Percentiles rank a stretch among this genome's conserved stretches.
Evolutionary conservation across 106 monocot genomes (phyloP).

Genomic region (Triglochin maritima): DNA sequence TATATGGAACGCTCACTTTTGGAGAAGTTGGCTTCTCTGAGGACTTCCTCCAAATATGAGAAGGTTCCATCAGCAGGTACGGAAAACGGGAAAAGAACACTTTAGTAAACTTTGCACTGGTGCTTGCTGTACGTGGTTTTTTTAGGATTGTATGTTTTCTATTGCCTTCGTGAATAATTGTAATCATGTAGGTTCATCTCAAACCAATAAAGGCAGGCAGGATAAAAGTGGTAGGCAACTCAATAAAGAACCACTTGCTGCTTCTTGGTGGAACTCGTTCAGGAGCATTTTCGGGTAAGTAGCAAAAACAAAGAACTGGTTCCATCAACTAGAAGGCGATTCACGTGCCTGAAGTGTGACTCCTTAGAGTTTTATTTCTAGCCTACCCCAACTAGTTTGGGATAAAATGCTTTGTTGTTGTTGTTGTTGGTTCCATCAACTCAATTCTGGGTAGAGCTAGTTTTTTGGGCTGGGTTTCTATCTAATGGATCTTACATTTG

Average conservation of each 20-base stretch:
- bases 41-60: slow-evolving; percentile 11
- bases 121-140: too few relatives aligned
- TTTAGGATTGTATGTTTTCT: too few relatives aligned
- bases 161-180: slow-evolving; percentile 1
- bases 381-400: too few relatives aligned
- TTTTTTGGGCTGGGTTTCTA: not conserved
- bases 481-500: too few relatives aligned
- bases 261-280: slow-evolving; percentile 37
- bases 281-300: slow-evolving; percentile 65
- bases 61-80: slow-evolving; percentile 24
- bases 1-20: slow-evolving; percentile 41
- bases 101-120: too few relatives aligned
- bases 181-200: slow-evolving; percentile 8
- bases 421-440: too few relatives aligned
- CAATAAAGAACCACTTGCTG: slow-evolving; percentile 5
- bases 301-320: not conserved
- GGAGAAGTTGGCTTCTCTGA: slow-evolving; percentile 49
- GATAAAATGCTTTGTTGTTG: too few relatives aligned
- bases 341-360: too few relatives aligned
- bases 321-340: too few relatives aligned
- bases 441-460: not conserved
- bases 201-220: slow-evolving; percentile 2
- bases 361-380: too few relatives aligned
- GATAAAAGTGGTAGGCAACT: slow-evolving; percentile 7
- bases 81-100: not conserved